Evolutionary conservation across 2,329 filamentous ascomycete species (phyloP).

Genomic region (Scedosporium apiospermum): DNA sequence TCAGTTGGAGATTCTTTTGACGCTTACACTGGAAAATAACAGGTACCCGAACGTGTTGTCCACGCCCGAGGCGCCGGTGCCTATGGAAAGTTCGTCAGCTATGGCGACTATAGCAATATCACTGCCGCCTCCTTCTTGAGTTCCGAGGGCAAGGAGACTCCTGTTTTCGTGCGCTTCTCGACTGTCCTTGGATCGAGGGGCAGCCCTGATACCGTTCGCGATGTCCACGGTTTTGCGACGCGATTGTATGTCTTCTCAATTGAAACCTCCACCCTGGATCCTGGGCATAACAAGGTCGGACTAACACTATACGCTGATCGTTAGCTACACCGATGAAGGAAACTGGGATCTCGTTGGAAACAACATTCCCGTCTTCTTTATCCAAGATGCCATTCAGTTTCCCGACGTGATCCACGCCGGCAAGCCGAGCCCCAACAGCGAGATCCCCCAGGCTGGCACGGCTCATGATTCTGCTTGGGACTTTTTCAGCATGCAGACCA

Average conservation of each 20-base stretch:
- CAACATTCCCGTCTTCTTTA: conserved; percentile 68
- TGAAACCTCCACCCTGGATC: background rate
- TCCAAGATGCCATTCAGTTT: conserved; percentile 67
- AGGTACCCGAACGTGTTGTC: conserved; percentile 53
- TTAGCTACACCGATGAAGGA: conserved; percentile 60
- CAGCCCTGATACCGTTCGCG: conserved; percentile 72
- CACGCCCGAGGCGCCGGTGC: conserved; percentile 62
- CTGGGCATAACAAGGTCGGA: conserved; percentile 39
- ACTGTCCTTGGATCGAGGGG: conserved; percentile 68
- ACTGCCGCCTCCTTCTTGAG: conserved; percentile 57
- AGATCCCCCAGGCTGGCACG: conserved; percentile 60
- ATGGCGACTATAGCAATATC: conserved; percentile 56
- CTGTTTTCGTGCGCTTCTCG: conserved; percentile 65
- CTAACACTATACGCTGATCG: background rate
- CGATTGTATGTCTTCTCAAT: conserved; percentile 15
- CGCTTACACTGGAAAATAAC: conserved; percentile 15
- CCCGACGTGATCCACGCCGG: conserved; percentile 54
- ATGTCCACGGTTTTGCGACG: conserved; percentile 70
- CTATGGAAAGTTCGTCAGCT: conserved; percentile 61
- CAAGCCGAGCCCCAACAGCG: conserved; percentile 63
- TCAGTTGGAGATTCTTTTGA: too few relatives aligned
- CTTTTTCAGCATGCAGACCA: conserved; percentile 54
- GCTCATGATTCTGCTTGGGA: conserved; percentile 75
- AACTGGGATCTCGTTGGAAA: conserved; percentile 71
- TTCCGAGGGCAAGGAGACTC: conserved; percentile 48